phyloP scores from a whole-genome alignment of 164 flowering plant genomes.

The Amborella trichopoda region DNA sequence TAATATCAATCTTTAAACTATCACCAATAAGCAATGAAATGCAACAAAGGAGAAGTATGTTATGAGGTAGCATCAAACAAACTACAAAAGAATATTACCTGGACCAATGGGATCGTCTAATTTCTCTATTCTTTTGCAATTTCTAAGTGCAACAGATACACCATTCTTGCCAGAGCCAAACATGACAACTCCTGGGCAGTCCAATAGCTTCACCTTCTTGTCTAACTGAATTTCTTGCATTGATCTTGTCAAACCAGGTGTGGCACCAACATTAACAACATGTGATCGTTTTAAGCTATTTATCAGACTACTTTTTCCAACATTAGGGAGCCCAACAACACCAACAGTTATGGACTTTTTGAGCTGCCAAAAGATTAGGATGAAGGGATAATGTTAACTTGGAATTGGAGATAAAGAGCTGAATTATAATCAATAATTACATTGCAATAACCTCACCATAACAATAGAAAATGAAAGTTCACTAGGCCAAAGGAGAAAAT shows the following conservation, averaged over 20 bases:
- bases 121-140: conserved; percentile 95
- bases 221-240: conserved; percentile 96
- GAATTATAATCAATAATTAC: too few relatives aligned
- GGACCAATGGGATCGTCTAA: conserved; percentile 80
- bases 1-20: too few relatives aligned
- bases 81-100: too few relatives aligned
- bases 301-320: conserved; percentile 95
- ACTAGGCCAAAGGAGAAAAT: too few relatives aligned
- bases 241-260: conserved; percentile 92
- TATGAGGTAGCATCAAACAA: too few relatives aligned
- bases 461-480: too few relatives aligned
- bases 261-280: conserved; percentile 91
- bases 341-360: conserved; percentile 90
- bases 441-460: too few relatives aligned
- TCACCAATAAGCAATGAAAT: too few relatives aligned
- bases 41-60: too few relatives aligned
- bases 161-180: conserved; percentile 55
- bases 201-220: conserved; percentile 83
- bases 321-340: conserved; percentile 89
- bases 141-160: conserved; percentile 72
- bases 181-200: conserved; percentile 99
- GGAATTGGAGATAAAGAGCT: too few relatives aligned
- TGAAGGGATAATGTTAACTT: too few relatives aligned
- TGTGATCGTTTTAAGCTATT: conserved; percentile 88
- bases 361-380: conserved; percentile 72